phyloP scores from a whole-genome alignment of 352 stramenopile species.

The Phytopythium mirpurense region DNA sequence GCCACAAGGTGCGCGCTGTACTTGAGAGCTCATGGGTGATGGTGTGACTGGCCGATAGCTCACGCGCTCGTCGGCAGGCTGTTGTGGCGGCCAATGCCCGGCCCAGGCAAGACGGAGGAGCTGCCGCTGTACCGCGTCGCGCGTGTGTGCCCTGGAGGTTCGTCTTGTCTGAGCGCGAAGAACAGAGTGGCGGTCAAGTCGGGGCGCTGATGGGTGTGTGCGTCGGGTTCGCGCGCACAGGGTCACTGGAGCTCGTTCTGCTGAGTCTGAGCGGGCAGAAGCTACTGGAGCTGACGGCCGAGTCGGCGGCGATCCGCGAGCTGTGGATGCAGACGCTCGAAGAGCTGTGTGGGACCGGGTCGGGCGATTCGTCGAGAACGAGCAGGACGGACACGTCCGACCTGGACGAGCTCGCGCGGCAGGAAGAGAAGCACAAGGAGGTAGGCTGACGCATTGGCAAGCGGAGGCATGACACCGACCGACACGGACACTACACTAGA shows the following conservation, averaged over 20 bases:
- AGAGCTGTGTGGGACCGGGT: conserved; percentile 47
- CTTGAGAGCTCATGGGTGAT: no score
- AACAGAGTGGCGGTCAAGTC: no score
- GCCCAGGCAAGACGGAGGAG: conserved; percentile 38
- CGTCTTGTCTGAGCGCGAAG: not conserved
- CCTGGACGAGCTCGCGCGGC: conserved; percentile 37
- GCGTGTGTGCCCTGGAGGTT: conserved; percentile 54
- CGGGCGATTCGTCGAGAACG: conserved; percentile 22
- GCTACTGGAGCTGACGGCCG: conserved; percentile 51
- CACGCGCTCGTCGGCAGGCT: conserved; percentile 17
- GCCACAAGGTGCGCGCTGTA: conserved; percentile 41
- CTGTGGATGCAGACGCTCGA: conserved; percentile 69
- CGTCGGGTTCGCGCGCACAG: conserved; percentile 9
- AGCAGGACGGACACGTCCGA: conserved; percentile 17
- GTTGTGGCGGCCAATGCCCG: conserved; percentile 37
- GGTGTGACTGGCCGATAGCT: no score
- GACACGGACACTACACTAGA: not conserved
- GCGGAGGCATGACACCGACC: no score
- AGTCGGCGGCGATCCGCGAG: conserved; percentile 33
- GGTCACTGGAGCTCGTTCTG: conserved; percentile 37
- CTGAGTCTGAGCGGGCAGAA: conserved; percentile 52
- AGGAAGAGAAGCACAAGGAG: conserved; percentile 60
- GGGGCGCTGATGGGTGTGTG: no score
- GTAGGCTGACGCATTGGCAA: no score
- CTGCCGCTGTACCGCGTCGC: conserved; percentile 45